Evolutionary conservation across 768 basidiomycete genomes (phyloP).

Genomic region (Hirschioporus abietinus): DNA sequence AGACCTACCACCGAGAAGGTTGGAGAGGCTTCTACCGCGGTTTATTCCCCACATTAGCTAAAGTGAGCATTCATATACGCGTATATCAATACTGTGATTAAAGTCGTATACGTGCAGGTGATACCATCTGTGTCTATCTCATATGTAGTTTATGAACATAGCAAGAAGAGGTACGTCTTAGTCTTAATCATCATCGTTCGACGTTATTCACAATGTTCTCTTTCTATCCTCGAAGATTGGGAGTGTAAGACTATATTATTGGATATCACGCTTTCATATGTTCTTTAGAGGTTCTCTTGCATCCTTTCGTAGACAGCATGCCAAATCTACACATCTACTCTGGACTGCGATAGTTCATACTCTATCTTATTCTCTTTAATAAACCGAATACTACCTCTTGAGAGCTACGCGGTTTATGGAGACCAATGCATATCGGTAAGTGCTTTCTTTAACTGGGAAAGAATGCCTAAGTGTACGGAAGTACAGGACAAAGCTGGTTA

Average conservation of each 20-base stretch:
- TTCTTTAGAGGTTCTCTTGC: background rate
- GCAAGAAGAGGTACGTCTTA: constrained; percentile 62
- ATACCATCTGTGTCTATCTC: constrained; percentile 96
- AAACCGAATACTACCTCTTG: background rate
- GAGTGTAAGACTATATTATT: constrained; percentile 24
- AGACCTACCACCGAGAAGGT: constrained; percentile 80
- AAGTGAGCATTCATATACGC: constrained; percentile 41
- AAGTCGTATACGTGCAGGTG: constrained; percentile 45
- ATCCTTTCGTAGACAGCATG: background rate
- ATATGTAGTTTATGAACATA: constrained; percentile 90
- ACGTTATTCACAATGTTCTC: constrained; percentile 3
- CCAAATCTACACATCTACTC: background rate
- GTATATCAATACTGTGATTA: background rate
- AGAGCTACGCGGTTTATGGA: background rate
- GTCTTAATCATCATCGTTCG: background rate
- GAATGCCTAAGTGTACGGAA: no score
- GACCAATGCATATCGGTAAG: background rate
- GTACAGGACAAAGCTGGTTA: no score
- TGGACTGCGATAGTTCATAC: background rate
- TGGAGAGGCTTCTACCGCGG: constrained; percentile 96
- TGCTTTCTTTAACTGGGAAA: background rate
- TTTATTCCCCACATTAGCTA: constrained; percentile 86
- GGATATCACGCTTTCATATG: constrained; percentile 4
- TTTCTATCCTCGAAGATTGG: constrained; percentile 40
- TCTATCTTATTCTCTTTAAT: background rate